Evolutionary conservation across 2,329 filamentous ascomycete genomes (phyloP), one percentile per base, ranked within the genome.

Genomic region (Fusarium sp.): DNA sequence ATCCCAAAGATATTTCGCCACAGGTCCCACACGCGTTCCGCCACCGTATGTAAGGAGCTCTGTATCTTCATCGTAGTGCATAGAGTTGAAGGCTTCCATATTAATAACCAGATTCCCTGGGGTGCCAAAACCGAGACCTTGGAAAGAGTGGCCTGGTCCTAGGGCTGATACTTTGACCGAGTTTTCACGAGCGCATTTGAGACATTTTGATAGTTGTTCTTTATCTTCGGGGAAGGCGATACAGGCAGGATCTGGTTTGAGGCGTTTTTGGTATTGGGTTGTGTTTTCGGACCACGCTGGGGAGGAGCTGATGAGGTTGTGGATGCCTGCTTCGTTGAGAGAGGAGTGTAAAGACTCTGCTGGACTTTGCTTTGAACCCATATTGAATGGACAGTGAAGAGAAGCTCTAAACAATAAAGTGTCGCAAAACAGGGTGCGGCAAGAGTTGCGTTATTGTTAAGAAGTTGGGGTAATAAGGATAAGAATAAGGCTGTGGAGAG

Each of bases 71-170:
- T 72, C 59, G 19, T 73, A 72, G 41, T 43, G 70, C 44, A 65
- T 52, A 6, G 57, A 45, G 42, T 71, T 45, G 41, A 73, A 72
- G 2, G 69, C 61, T 12, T 30, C 53, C 67, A 73, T 72, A 41
- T 55, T 73, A 23, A 73, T 62, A 21, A 72, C 63, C 4, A 73
- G 19, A 57, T 72, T 73, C 2, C 63, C 69, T 3, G 58, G 44
- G 18, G 49, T 64, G 10, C 69, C 69, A n/a, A 62, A 64, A 26
- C 65, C 69, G 16, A 64, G 57, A 4, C 59, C 63, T 28, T 70
- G 66, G 61, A 73, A 72, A 1, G 70, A 72, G 43, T 73, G 69
- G 0, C 54, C 70, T n/a, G 69, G 51, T 1, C 70, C 69, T 12
- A 70, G 59, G 25, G 69, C 66, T 14, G 44, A 58, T 5, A 54